Percentiles rank a stretch among this genome's conserved stretches.
Conservation (phyloP, 495 filamentous ascomycete species). For the Wilcoxina mikolae region DNA sequence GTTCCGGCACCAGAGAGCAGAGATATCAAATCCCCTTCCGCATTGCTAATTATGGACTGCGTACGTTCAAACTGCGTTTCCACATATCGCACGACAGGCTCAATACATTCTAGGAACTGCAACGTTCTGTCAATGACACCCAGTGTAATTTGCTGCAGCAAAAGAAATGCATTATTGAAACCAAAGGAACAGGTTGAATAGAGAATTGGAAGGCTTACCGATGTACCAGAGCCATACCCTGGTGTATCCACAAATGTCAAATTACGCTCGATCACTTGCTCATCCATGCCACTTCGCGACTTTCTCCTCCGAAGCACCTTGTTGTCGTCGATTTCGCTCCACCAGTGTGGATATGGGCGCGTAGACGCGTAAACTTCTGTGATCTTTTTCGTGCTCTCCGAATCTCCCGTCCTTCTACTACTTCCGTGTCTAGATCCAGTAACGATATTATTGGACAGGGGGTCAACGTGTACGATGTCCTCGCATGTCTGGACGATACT, state of each 20-base stretch:
- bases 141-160: neutral
- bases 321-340: constrained; percentile 74
- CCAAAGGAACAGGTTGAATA: neutral
- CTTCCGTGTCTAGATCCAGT: neutral
- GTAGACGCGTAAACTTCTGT: constrained; percentile 87
- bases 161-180: neutral
- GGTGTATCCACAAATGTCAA: constrained; percentile 90
- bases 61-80: constrained; percentile 56
- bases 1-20: constrained; percentile 76
- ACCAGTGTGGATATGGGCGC: constrained; percentile 83
- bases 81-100: constrained; percentile 58
- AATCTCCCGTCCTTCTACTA: constrained; percentile 11
- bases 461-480: constrained; percentile 92
- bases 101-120: constrained; percentile 49
- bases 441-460: constrained; percentile 38
- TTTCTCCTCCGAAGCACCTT: constrained; percentile 56
- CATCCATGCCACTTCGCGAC: constrained; percentile 45
- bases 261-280: constrained; percentile 78
- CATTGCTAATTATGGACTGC: constrained; percentile 41
- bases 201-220: constrained; percentile 32
- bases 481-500: constrained; percentile 89
- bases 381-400: constrained; percentile 38
- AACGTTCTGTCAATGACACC: neutral
- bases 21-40: constrained; percentile 60
- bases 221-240: constrained; percentile 48